phyloP scores from a whole-genome alignment of 129 eudicot genomes.

The Lactuca saligna region DNA sequence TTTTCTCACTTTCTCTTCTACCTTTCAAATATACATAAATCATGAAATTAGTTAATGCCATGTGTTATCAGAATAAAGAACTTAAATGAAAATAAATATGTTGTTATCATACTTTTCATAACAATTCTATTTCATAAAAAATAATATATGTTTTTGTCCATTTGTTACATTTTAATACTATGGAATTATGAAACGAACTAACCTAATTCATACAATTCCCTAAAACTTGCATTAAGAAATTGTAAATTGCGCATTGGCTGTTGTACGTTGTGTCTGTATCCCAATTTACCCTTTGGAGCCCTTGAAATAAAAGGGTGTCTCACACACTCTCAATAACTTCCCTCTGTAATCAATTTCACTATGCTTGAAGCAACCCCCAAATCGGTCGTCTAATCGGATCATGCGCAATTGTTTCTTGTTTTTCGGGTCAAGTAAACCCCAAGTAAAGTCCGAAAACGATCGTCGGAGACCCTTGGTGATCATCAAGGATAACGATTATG shows the following conservation, averaged over 20 bases:
- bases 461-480: conserved; percentile 15
- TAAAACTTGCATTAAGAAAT: background rate
- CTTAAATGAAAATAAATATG: too few relatives aligned
- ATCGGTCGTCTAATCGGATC: conserved; percentile 5
- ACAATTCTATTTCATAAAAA: too few relatives aligned
- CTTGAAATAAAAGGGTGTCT: conserved; percentile 21
- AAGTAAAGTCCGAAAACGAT: conserved; percentile 16
- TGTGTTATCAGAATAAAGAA: too few relatives aligned
- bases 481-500: conserved; percentile 24
- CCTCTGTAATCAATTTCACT: background rate
- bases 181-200: too few relatives aligned
- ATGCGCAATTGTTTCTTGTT: conserved; percentile 31
- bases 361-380: conserved; percentile 22
- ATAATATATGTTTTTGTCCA: too few relatives aligned
- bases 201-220: too few relatives aligned
- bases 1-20: too few relatives aligned
- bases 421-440: conserved; percentile 12
- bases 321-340: conserved; percentile 17
- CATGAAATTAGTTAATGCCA: background rate
- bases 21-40: too few relatives aligned
- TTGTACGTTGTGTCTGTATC: conserved; percentile 16
- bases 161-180: too few relatives aligned
- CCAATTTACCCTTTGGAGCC: conserved; percentile 8
- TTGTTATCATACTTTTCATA: too few relatives aligned
- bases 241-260: background rate